Conservation (phyloP, 2,329 filamentous ascomycete genomes). For the Colletotrichum sp. region DNA sequence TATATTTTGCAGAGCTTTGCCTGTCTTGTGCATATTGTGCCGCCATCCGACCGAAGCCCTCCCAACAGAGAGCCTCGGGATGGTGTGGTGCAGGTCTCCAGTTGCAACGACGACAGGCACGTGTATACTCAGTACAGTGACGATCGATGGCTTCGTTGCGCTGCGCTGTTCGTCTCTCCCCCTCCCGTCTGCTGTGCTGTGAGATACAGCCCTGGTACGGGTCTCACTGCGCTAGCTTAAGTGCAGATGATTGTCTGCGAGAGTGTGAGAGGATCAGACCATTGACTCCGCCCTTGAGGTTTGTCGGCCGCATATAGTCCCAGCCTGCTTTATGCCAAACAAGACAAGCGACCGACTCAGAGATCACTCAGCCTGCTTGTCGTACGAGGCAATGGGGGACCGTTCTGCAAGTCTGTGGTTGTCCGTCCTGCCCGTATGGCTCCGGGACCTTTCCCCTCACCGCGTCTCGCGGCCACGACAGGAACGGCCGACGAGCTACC, state of each 20-base stretch:
- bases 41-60: slow-evolving; percentile 6
- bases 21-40: slow-evolving; percentile 6
- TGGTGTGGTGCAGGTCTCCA: slow-evolving; percentile 1
- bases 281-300: slow-evolving; percentile 10
- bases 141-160: background rate
- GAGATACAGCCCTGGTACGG: background rate
- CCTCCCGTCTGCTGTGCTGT: background rate
- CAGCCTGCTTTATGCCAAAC: slow-evolving; percentile 3
- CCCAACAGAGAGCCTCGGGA: background rate
- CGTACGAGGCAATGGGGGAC: background rate
- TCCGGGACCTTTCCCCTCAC: background rate
- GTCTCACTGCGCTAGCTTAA: slow-evolving; percentile 7
- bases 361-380: background rate
- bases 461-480: background rate
- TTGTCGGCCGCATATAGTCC: slow-evolving; percentile 13
- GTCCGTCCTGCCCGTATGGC: background rate
- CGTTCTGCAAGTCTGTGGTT: background rate
- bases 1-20: slow-evolving; percentile 3
- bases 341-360: background rate
- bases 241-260: background rate
- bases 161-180: background rate
- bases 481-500: background rate
- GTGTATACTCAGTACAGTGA: background rate
- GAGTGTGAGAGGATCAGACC: slow-evolving; percentile 15
- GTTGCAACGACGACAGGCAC: background rate